A percentile compares a stretch with the other conserved stretches of the same genome.
Evolutionary conservation across 768 basidiomycete species (phyloP).

Genomic region (Suillus spraguei): DNA sequence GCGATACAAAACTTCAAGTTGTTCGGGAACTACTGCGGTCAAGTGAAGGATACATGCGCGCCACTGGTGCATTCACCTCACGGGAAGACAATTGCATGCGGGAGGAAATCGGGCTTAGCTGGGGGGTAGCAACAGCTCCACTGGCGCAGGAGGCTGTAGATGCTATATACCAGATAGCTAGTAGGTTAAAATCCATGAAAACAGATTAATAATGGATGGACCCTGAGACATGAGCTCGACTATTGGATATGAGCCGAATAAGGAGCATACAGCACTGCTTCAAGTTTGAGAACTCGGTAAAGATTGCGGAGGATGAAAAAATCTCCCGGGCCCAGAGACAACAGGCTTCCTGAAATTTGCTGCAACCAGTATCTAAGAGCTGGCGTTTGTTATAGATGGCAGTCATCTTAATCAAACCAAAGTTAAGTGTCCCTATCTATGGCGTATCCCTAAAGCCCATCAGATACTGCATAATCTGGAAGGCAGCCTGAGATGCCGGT

Average conservation of each 20-base stretch:
- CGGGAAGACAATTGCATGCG: background rate
- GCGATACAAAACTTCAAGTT: too few relatives aligned
- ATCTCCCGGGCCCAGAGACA: background rate
- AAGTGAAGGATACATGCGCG: background rate
- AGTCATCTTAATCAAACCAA: background rate
- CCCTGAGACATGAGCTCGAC: too few relatives aligned
- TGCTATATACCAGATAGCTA: too few relatives aligned
- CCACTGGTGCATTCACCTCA: background rate
- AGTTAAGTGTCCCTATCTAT: conserved; percentile 22
- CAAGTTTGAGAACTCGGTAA: background rate
- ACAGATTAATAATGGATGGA: too few relatives aligned
- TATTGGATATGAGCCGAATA: too few relatives aligned
- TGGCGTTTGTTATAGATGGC: background rate
- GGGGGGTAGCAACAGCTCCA: too few relatives aligned
- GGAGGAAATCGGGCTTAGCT: too few relatives aligned
- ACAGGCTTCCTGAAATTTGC: background rate
- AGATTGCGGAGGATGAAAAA: background rate
- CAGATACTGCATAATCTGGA: conserved; percentile 64
- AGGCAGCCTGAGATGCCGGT: conserved; percentile 46
- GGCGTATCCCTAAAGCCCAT: conserved; percentile 57
- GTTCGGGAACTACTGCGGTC: background rate
- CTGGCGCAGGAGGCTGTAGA: too few relatives aligned
- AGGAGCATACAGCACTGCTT: background rate
- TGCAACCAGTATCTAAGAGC: background rate
- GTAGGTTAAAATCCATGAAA: too few relatives aligned